Evolutionary conservation across 2,329 filamentous ascomycete genomes (phyloP).

Genomic region (Pestalotiopsis sp.): DNA sequence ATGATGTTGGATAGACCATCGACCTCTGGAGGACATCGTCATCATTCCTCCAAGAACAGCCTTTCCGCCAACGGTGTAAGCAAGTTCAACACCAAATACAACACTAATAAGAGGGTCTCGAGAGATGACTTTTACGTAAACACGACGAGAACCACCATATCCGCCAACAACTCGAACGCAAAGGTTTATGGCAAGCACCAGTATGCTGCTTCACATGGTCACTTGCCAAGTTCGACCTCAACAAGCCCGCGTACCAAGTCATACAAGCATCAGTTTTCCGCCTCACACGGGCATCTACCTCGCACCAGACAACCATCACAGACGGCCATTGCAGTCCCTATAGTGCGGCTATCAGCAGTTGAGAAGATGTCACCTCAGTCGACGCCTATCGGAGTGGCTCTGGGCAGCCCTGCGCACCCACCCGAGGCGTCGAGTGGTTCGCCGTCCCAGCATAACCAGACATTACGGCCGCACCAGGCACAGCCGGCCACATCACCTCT

Average conservation of each 20-base stretch:
- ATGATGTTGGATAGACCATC: constrained; percentile 42
- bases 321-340: constrained; percentile 31
- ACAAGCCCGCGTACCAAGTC: constrained; percentile 38
- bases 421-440: constrained; percentile 29
- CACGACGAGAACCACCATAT: constrained; percentile 30
- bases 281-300: background rate
- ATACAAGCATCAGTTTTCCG: constrained; percentile 11
- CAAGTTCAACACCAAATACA: constrained; percentile 30
- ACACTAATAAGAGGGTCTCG: constrained; percentile 46
- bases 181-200: constrained; percentile 38
- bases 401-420: constrained; percentile 67
- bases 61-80: constrained; percentile 26
- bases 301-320: constrained; percentile 17
- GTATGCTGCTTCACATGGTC: constrained; percentile 43
- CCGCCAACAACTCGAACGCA: background rate
- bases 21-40: constrained; percentile 38
- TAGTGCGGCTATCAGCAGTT: constrained; percentile 42
- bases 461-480: constrained; percentile 18
- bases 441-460: constrained; percentile 18
- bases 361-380: constrained; percentile 45
- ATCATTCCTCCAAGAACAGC: constrained; percentile 27
- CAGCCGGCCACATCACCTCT: constrained; percentile 21
- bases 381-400: constrained; percentile 68
- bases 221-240: constrained; percentile 43
- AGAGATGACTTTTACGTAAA: constrained; percentile 44